These are phyloP conservation scores for Rhododendron kiyosumense DNA, from an alignment of 148 eudicot species.

Conservation along the genomic window DNA sequence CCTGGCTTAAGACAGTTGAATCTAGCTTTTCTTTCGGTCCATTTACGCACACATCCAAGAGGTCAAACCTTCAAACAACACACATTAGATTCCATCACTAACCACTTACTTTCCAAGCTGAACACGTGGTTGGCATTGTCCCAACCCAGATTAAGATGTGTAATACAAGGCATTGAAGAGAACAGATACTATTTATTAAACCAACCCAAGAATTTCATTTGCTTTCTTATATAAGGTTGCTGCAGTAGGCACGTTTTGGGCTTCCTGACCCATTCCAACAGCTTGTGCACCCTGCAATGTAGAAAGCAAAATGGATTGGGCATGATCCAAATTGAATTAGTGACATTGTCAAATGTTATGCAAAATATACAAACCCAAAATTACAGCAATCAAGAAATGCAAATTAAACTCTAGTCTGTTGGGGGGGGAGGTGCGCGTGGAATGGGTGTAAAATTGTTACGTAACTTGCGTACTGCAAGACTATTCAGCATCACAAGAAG, in stretches of 20 bases:
- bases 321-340: neutral
- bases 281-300: slow-evolving; percentile 83
- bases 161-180: neutral
- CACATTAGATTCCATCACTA: neutral
- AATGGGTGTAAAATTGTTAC: neutral
- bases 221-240: slow-evolving; percentile 75
- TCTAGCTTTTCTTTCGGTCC: slow-evolving; percentile 95
- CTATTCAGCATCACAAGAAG: neutral
- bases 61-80: slow-evolving; percentile 63
- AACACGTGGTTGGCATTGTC: neutral
- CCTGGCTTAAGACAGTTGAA: slow-evolving; percentile 93
- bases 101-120: neutral
- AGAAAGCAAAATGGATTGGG: neutral
- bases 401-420: neutral
- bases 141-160: neutral
- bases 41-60: slow-evolving; percentile 73
- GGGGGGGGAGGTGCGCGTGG: no score
- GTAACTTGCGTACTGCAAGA: neutral
- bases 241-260: slow-evolving; percentile 86
- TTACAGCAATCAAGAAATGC: neutral
- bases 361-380: neutral
- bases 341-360: neutral
- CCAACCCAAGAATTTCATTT: slow-evolving; percentile 84
- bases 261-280: slow-evolving; percentile 89
- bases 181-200: neutral